Percentiles rank a stretch among this genome's conserved stretches.
Evolutionary conservation across 2,329 filamentous ascomycete species (phyloP).

Genomic region (Aspergillus ruber): DNA sequence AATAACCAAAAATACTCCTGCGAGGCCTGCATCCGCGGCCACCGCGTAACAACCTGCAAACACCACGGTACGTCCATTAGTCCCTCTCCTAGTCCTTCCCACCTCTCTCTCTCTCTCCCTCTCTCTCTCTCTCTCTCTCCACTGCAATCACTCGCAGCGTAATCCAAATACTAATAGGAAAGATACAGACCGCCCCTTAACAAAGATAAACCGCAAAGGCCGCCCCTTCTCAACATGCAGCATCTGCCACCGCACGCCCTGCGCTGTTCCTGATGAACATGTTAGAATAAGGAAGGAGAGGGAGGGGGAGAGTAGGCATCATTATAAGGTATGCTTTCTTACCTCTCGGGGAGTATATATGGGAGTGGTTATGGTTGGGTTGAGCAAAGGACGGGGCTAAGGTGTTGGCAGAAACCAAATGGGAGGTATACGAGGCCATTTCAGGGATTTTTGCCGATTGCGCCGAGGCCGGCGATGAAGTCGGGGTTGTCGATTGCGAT

Average conservation of each 20-base stretch:
- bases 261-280: conserved; percentile 85
- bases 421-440: conserved; percentile 10
- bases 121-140: no score
- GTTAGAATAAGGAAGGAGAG: conserved; percentile 52
- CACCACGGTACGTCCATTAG: conserved; percentile 62
- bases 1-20: conserved; percentile 96
- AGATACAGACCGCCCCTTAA: conserved; percentile 70
- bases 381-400: neutral
- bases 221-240: conserved; percentile 92
- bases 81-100: neutral
- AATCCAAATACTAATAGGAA: no score
- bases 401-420: conserved; percentile 8
- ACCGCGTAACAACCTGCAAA: conserved; percentile 94
- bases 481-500: conserved; percentile 2
- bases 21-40: conserved; percentile 91
- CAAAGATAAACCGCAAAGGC: conserved; percentile 95
- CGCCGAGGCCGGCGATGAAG: conserved; percentile 9
- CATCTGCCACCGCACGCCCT: conserved; percentile 76
- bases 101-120: no score
- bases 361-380: neutral
- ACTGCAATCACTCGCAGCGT: neutral
- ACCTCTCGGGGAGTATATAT: neutral
- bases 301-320: conserved; percentile 26
- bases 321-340: conserved; percentile 18
- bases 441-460: conserved; percentile 12